Evolutionary conservation across 2,329 filamentous ascomycete species (phyloP), one percentile per base, ranked within the genome.

Genomic region (Zasmidium angulare): DNA sequence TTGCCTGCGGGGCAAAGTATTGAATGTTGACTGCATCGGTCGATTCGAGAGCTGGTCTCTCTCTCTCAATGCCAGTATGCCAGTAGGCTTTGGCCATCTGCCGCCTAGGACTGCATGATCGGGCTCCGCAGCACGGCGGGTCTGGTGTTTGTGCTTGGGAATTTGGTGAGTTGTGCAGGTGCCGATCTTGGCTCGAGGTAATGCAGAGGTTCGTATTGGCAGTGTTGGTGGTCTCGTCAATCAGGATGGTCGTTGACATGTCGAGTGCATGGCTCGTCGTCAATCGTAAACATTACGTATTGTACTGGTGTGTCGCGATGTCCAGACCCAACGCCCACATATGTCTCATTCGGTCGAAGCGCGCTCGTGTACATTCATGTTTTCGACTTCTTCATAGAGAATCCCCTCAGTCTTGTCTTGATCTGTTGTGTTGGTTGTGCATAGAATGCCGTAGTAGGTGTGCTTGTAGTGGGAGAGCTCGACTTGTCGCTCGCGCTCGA

Each of bases 361-460:
- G 24, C 21, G 24, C 7, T 10, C 9, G 2, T 2, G 10, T 40
- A 4, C 46, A 14, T 29, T 55, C 47, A 59, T 20, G 55, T 54
- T 46, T 59, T 61, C 24, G 55, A 53, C 54, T 62, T 65, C 55
- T 53, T 65, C 20, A 63, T 50, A 20, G 63, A 63, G 53, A 65
- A 63, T 14, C 59, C 56, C 12, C 63, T 55, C 9, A 65, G 14
- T 40, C 59, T 48, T 23, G 53, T 65, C 54, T 65, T 65, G 46
- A 60, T 49, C 17, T 53, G 58, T 17, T 58, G 56, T n/a, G 40
- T 24, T 17, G 61, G 50, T 22, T 55, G 43, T 20, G 17, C 55
- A 21, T 51, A 55, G 52, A 60, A 56, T 9, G 60, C 26, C 4
- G 48, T 20, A 21, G 60, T 52, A 14, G 55, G 47, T 19, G 63